A percentile compares a stretch with the other conserved stretches of the same genome.
phyloP scores from a whole-genome alignment of 1,284 basidiomycete species.

The Austropuccinia psidii region DNA sequence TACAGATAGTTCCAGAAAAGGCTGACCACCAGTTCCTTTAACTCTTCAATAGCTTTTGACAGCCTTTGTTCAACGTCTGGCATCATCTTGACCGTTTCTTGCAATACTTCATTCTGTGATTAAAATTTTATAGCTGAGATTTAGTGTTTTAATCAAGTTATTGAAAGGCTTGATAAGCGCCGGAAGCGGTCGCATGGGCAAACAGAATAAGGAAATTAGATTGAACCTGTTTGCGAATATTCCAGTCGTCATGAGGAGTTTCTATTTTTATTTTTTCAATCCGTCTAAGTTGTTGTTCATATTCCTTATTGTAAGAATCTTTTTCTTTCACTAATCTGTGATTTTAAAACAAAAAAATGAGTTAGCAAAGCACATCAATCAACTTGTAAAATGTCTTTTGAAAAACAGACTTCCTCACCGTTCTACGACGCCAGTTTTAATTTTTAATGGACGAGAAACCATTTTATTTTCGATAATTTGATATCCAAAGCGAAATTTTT shows the following conservation, averaged over 20 bases:
- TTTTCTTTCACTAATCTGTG: conserved; percentile 66
- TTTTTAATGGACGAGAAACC: conserved; percentile 58
- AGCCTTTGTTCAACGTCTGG: conserved; percentile 59
- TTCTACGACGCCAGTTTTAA: conserved; percentile 65
- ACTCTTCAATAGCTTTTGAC: conserved; percentile 57
- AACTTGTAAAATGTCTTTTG: not conserved
- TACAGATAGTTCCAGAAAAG: not conserved
- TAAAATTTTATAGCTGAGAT: conserved; percentile 9
- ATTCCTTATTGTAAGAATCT: conserved; percentile 62
- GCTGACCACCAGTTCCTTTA: conserved; percentile 63
- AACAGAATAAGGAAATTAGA: not conserved
- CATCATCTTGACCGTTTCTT: conserved; percentile 75
- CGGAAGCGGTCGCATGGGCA: not conserved
- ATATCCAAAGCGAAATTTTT: no score
- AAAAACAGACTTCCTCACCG: conserved; percentile 53
- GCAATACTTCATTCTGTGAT: conserved; percentile 60
- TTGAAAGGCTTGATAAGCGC: conserved; percentile 39
- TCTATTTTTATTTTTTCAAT: conserved; percentile 60
- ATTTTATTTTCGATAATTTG: not conserved
- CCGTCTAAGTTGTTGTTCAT: conserved; percentile 56
- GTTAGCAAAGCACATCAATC: not conserved
- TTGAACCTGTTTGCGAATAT: conserved; percentile 69
- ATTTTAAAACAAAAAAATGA: not conserved
- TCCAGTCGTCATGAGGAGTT: conserved; percentile 62
- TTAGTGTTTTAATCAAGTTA: not conserved